phyloP scores from a whole-genome alignment of 108 stramenopile genomes.

The Pseudonitzschia pungens region DNA sequence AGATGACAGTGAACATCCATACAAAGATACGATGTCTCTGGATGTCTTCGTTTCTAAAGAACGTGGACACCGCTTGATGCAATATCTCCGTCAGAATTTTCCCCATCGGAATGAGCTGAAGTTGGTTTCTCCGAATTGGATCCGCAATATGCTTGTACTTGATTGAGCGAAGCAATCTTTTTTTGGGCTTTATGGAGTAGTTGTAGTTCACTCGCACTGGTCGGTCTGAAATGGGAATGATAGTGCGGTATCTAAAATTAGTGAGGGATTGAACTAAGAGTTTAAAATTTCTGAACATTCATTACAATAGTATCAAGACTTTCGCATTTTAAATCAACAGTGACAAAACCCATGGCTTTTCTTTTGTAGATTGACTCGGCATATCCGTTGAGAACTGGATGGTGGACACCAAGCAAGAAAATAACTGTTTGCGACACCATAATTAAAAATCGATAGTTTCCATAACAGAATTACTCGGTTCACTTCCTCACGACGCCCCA shows the following conservation, averaged over 20 bases:
- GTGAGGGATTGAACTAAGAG: too few species aligned
- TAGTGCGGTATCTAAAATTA: too few species aligned
- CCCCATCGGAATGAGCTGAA: constrained; percentile 4
- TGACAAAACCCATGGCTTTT: too few species aligned
- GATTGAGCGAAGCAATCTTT: neutral
- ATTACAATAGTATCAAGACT: too few species aligned
- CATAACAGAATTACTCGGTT: neutral
- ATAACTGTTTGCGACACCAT: neutral
- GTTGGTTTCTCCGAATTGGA: constrained; percentile 33
- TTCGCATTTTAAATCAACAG: too few species aligned
- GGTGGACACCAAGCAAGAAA: too few species aligned
- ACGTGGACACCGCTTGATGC: neutral
- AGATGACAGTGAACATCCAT: constrained; percentile 1
- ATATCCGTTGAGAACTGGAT: too few species aligned
- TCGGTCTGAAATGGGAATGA: neutral
- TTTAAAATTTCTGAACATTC: too few species aligned
- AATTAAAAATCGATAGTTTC: neutral
- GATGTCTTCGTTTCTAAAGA: constrained; percentile 2
- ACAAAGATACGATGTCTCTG: neutral
- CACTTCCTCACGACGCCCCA: constrained; percentile 9
- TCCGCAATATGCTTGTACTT: constrained; percentile 10
- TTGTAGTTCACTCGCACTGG: neutral
- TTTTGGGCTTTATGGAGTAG: neutral
- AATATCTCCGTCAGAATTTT: constrained; percentile 2
- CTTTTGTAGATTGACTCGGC: too few species aligned